Evolutionary conservation across 495 filamentous ascomycete genomes (phyloP).

Genomic region (Aspergillus affinis): DNA sequence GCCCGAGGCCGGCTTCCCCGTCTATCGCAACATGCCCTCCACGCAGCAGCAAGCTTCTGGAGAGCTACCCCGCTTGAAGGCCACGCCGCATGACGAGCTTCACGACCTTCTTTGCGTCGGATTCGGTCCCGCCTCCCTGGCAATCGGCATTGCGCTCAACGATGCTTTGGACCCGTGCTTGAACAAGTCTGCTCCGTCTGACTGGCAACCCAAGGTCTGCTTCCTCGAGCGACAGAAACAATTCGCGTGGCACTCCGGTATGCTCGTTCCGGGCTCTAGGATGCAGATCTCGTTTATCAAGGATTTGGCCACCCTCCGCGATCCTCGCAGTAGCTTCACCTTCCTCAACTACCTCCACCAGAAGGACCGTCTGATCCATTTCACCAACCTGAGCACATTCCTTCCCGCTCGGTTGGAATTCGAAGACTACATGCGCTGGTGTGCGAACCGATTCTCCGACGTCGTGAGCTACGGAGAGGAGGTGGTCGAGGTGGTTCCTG

Average conservation of each 20-base stretch:
- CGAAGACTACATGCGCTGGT: constrained; percentile 95
- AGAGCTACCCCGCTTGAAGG: constrained; percentile 22
- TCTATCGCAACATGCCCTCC: constrained; percentile 24
- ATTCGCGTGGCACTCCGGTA: constrained; percentile 92
- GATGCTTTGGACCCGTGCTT: constrained; percentile 56
- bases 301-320: constrained; percentile 84
- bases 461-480: constrained; percentile 77
- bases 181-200: constrained; percentile 22
- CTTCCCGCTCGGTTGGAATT: constrained; percentile 84
- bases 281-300: constrained; percentile 99
- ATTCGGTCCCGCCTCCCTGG: constrained; percentile 89
- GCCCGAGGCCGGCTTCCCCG: constrained; percentile 24
- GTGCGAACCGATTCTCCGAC: constrained; percentile 75
- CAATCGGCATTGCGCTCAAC: constrained; percentile 88
- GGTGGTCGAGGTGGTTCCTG: constrained; percentile 56
- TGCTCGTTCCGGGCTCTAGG: constrained; percentile 87
- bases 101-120: constrained; percentile 89
- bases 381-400: constrained; percentile 89
- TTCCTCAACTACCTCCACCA: constrained; percentile 91
- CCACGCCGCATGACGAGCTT: constrained; percentile 51
- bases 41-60: constrained; percentile 16
- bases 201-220: constrained; percentile 62
- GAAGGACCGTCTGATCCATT: constrained; percentile 76
- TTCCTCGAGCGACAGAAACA: constrained; percentile 82
- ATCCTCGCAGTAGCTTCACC: constrained; percentile 88